Base-by-base conservation (phyloP, 2,329 filamentous ascomycete species). In the Berkeleyomyces rouxiae region DNA sequence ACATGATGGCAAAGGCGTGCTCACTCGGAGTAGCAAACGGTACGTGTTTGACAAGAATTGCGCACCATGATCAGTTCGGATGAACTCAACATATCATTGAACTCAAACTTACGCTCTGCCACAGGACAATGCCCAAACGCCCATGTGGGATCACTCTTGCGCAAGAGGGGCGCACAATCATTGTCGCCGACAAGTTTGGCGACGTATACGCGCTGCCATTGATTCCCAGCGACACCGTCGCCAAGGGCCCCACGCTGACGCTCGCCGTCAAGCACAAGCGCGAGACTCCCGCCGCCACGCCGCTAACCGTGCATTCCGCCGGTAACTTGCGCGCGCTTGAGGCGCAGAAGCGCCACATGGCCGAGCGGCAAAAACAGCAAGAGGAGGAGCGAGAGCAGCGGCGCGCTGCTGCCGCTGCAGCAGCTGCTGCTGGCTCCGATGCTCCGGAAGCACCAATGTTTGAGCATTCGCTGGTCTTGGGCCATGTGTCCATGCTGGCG, bases 401-500 rank as follows among this genome's bases (percentile, higher is more conserved):
- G 67, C 65, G 65, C 16, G 70, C 69, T 7, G 43, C 43, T 11
- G 43, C 43, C 39, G 51, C 51, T 2, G 51, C 51, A 7, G 51
- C 36, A 9, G 33, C 36, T 7, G 23, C 49, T 2, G 49, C 49
- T 53, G 23, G 49, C 7, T 65, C 70, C 3, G 65, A 68, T 2
- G 67, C 68, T 11, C 62, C 70, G 11, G 74, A 75, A 37, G 72
- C 70, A 44, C 73, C 77, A 10, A 68, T 76, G 36, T 95, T 95
- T 70, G 85, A 90, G 68, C 82, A 90, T 68, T 82, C 85, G 44
- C 77, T 96, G 0, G 77, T 96, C 6, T 82, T 99, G 0, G 93
- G 93, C 10, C 93, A 99, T 73, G 93, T 99, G 11, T 96, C 92
- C 0, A 88, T 97, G 82, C 82, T 99, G 59, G 96, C 91, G 1